phyloP scores from a whole-genome alignment of 495 filamentous ascomycete genomes.

The Penicillium cinerascens region DNA sequence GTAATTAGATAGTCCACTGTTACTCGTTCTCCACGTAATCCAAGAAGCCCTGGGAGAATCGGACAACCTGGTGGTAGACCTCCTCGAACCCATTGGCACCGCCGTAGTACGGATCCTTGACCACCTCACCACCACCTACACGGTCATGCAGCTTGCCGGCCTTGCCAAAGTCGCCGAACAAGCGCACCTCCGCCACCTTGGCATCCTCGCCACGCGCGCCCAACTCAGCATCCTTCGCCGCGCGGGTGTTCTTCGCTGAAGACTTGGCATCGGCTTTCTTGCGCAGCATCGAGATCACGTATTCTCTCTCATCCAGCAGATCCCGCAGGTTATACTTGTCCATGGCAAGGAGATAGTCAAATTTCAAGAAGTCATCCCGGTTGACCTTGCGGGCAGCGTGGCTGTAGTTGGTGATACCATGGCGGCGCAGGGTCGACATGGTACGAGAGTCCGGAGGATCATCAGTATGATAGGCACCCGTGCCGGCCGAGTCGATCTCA shows the following conservation, averaged over 20 bases:
- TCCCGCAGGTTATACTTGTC: constrained; percentile 79
- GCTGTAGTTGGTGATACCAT: constrained; percentile 71
- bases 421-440: constrained; percentile 68
- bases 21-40: constrained; percentile 36
- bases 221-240: constrained; percentile 25
- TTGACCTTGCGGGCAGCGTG: constrained; percentile 76
- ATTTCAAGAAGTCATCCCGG: constrained; percentile 68
- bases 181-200: constrained; percentile 56
- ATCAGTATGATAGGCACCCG: constrained; percentile 75
- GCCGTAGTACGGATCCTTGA: constrained; percentile 93
- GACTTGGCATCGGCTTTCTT: constrained; percentile 26
- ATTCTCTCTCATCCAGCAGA: constrained; percentile 55
- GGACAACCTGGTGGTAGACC: constrained; percentile 76
- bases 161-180: constrained; percentile 79
- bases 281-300: constrained; percentile 47
- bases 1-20: not conserved
- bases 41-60: constrained; percentile 78
- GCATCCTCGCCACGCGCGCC: constrained; percentile 28
- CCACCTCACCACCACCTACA: constrained; percentile 65
- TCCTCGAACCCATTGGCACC: constrained; percentile 76
- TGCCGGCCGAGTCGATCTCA: constrained; percentile 84
- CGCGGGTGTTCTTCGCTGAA: constrained; percentile 23
- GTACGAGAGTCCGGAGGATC: constrained; percentile 77
- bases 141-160: constrained; percentile 71
- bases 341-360: constrained; percentile 96